These are phyloP conservation scores for Gaultheria prostrata DNA, from an alignment of 148 eudicot genomes.

Conservation along the genomic window DNA sequence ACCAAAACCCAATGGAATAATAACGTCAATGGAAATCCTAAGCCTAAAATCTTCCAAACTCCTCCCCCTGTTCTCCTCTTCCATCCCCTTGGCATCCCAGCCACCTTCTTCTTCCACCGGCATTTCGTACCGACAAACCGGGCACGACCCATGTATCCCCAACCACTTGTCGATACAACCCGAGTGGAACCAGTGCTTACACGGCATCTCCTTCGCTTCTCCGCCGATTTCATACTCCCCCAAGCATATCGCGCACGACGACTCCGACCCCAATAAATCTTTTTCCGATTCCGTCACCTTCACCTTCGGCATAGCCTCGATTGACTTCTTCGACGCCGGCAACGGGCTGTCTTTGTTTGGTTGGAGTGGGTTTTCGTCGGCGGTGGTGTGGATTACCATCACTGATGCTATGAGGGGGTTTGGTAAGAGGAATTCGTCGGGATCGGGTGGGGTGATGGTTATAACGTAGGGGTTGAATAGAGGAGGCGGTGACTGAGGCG, in stretches of 20 bases:
- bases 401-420: background rate
- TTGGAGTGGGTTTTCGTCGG: background rate
- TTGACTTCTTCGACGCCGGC: conserved; percentile 42
- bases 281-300: background rate
- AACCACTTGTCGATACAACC: conserved; percentile 41
- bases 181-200: conserved; percentile 35
- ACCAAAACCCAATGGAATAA: too few species aligned
- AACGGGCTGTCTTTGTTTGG: conserved; percentile 19
- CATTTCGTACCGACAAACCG: conserved; percentile 39
- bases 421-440: too few species aligned
- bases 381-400: conserved; percentile 14
- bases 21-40: too few species aligned
- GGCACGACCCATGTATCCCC: conserved; percentile 41
- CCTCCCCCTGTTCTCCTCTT: conserved; percentile 14
- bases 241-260: conserved; percentile 43
- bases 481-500: too few species aligned
- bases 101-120: conserved; percentile 25
- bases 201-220: conserved; percentile 43
- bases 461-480: too few species aligned
- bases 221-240: conserved; percentile 30
- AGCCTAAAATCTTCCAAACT: too few species aligned
- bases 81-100: background rate
- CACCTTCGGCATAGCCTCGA: conserved; percentile 32
- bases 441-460: too few species aligned
- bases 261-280: too few species aligned